Base-by-base conservation (phyloP, 371 early-diverging fungal species). In the Rhizopus arrhizus region DNA sequence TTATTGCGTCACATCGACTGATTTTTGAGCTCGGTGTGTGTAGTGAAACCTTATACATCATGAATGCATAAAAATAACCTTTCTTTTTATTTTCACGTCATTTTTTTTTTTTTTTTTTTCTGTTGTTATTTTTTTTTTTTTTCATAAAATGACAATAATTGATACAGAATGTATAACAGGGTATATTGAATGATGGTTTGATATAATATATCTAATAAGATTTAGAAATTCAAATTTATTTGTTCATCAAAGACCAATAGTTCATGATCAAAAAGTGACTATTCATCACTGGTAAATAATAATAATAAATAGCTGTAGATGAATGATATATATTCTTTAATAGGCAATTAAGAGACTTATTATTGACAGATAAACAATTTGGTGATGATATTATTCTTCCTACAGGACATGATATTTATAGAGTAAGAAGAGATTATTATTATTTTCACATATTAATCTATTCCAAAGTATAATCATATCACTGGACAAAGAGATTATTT, bases 341-440 rank as follows among this genome's bases (percentile, higher is more conserved):
- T 31, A 93, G 95, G 96, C 98, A 98, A 75, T 81, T 98, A 38
- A 81, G 96, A 49, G 96, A 98, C 75, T 84, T 98, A 56, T 71
- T 95, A 11, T 63, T 87, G 4, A 90, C 90, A 34, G 73, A 72
- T 41, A 66, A 70, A 32, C 55, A 56, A 5, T 60, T 58, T 31
- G 59, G 56, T 28, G 50, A 74, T 47, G 68, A 74, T 61, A 31
- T 78, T 12, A 66, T 78, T 49, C 64, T 74, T 3, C 78, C 78
- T 9, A 62, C 70, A 5, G 78, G 74, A 13, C 70, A 70, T 59
- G 75, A 78, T 50, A 61, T 78, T 16, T 73, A 35, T 38, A 56
- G 50, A 53, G 66, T 66, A 66, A 53, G 3, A 35, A 33, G 49
- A 40, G 11, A n/a, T 28, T 8, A 61, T 36, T n/a, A n/a, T 12